Conservation (phyloP, 2,329 filamentous ascomycete species). For the Aspergillus terreus region DNA sequence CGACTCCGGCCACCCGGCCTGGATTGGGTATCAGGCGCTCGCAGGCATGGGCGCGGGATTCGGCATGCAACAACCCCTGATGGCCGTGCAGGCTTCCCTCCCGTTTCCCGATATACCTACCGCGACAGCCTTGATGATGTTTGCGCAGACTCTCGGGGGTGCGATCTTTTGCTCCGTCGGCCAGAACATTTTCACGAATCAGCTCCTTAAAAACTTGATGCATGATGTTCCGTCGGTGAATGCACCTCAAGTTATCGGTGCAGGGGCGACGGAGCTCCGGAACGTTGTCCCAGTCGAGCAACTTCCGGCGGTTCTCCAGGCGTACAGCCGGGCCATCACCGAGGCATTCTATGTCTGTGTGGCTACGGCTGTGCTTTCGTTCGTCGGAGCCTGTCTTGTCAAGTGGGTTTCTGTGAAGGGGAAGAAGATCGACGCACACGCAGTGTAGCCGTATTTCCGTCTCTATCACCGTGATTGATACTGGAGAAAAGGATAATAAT, state of each 20-base stretch:
- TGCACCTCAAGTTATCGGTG: conserved; percentile 24
- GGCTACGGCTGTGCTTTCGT: conserved; percentile 32
- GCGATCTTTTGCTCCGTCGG: conserved; percentile 24
- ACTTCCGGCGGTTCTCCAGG: conserved; percentile 27
- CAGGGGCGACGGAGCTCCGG: conserved; percentile 38
- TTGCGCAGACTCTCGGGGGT: conserved; percentile 36
- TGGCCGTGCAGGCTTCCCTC: conserved; percentile 34
- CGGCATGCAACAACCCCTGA: conserved; percentile 34
- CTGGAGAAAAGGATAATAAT: too few species aligned
- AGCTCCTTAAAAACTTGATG: conserved; percentile 25
- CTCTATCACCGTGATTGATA: background rate
- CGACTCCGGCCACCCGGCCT: conserved; percentile 27
- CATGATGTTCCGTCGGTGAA: conserved; percentile 23
- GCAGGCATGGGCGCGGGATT: conserved; percentile 34
- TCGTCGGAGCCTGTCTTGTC: conserved; percentile 32
- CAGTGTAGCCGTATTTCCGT: conserved; percentile 4
- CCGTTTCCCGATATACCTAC: conserved; percentile 29
- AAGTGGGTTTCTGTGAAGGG: conserved; percentile 42
- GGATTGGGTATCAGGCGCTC: conserved; percentile 40
- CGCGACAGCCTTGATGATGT: conserved; percentile 34
- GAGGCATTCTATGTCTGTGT: conserved; percentile 38
- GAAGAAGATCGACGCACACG: conserved; percentile 24
- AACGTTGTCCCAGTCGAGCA: conserved; percentile 21
- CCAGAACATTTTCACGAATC: conserved; percentile 39
- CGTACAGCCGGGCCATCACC: conserved; percentile 37